Percentiles rank a stretch among this genome's conserved stretches.
These are phyloP conservation scores for Furcasterigmium sp. DNA, from an alignment of 2,329 filamentous ascomycete species.

Conservation along the genomic window DNA sequence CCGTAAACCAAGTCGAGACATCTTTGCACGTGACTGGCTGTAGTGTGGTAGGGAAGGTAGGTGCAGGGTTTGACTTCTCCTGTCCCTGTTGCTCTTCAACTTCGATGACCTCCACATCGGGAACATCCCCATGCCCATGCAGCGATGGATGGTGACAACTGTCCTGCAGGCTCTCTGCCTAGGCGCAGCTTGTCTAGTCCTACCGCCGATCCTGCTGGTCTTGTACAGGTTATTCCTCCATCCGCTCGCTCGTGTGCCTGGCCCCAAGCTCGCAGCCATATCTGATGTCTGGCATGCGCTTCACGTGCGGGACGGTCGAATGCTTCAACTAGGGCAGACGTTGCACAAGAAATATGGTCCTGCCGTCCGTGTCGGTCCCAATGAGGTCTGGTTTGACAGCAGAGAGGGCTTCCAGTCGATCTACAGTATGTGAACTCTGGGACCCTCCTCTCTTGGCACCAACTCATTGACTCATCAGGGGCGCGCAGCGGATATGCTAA, in stretches of 20 bases:
- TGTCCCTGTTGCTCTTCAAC: too few species aligned
- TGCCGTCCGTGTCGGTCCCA: slow-evolving; percentile 46
- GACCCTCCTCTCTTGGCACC: background rate
- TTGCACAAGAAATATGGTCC: slow-evolving; percentile 44
- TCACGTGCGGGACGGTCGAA: slow-evolving; percentile 36
- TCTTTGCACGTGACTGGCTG: too few species aligned
- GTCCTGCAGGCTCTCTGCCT: background rate
- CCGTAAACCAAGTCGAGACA: too few species aligned
- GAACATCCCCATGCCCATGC: background rate
- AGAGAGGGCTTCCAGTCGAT: slow-evolving; percentile 40
- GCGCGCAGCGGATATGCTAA: slow-evolving; percentile 43
- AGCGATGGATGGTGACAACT: background rate
- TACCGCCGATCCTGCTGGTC: background rate
- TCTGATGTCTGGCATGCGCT: slow-evolving; percentile 43
- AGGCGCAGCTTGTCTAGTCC: too few species aligned
- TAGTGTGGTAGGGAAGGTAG: background rate
- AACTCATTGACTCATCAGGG: slow-evolving; percentile 22
- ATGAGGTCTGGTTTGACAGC: slow-evolving; percentile 48
- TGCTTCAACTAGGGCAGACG: slow-evolving; percentile 32
- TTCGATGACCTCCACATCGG: too few species aligned
- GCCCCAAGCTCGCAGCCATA: slow-evolving; percentile 39
- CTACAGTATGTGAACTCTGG: slow-evolving; percentile 31
- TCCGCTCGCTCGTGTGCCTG: slow-evolving; percentile 38
- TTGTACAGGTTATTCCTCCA: slow-evolving; percentile 37
- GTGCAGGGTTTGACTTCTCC: background rate